Evolutionary conservation across 495 filamentous ascomycete genomes (phyloP).

Genomic region (Ascodesmis nigricans): DNA sequence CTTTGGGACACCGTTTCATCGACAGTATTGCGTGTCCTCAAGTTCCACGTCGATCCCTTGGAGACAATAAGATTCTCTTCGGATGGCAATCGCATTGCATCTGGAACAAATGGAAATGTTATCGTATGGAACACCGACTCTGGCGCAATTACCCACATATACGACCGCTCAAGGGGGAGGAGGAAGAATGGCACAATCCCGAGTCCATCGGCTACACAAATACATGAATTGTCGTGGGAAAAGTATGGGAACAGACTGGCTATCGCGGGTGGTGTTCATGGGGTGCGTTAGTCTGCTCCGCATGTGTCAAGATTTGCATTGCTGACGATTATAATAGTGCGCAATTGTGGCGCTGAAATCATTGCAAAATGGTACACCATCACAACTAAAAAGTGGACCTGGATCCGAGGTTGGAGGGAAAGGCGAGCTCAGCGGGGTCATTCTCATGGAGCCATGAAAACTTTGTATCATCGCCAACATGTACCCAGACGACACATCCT

Average conservation of each 20-base stretch:
- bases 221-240: conserved; percentile 19
- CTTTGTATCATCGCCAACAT: too few relatives aligned
- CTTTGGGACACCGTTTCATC: conserved; percentile 15
- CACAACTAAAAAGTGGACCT: too few relatives aligned
- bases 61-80: conserved; percentile 20
- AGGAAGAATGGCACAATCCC: conserved; percentile 12
- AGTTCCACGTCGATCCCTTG: conserved; percentile 13
- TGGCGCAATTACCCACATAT: conserved; percentile 17
- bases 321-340: conserved; percentile 2
- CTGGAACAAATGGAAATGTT: conserved; percentile 15
- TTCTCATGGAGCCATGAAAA: too few relatives aligned
- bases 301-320: too few relatives aligned
- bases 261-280: conserved; percentile 14
- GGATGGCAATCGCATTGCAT: conserved; percentile 14
- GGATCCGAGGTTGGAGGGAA: too few relatives aligned
- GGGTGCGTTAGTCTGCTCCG: conserved; percentile 6
- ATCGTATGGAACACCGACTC: conserved; percentile 15
- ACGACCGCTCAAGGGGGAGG: conserved; percentile 13
- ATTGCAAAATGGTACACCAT: too few relatives aligned
- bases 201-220: conserved; percentile 7
- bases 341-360: too few relatives aligned
- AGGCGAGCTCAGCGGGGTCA: too few relatives aligned
- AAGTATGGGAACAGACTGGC: conserved; percentile 14
- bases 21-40: conserved; percentile 10
- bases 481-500: too few relatives aligned